Evolutionary conservation across 78 protist species (phyloP).

Genomic region (Emiliania huxleyi): DNA sequence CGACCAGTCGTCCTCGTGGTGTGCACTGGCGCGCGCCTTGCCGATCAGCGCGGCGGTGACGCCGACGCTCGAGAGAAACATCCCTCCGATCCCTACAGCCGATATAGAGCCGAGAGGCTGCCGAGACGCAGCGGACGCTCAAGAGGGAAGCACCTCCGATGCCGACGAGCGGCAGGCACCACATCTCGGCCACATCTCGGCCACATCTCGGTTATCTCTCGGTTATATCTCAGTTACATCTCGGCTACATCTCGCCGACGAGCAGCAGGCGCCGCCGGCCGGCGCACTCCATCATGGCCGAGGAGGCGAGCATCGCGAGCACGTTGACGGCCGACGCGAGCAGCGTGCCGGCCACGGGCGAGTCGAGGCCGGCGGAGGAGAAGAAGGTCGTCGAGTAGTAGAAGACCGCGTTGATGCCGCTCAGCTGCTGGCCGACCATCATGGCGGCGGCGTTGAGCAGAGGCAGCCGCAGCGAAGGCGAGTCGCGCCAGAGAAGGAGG

Average conservation of each 20-base stretch:
- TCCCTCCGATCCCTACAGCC: not conserved
- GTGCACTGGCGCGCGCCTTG: too few relatives aligned
- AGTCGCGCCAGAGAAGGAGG: not conserved
- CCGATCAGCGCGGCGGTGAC: not conserved
- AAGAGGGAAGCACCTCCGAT: too few relatives aligned
- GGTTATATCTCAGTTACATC: too few relatives aligned
- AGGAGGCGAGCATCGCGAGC: not conserved
- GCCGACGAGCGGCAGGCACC: too few relatives aligned
- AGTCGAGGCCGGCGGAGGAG: not conserved
- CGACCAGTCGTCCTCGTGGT: too few relatives aligned
- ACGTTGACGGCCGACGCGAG: not conserved
- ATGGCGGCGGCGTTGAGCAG: not conserved
- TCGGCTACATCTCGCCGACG: too few relatives aligned
- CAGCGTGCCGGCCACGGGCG: not conserved
- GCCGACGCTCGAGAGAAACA: not conserved
- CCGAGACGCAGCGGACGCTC: too few relatives aligned
- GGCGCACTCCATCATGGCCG: not conserved
- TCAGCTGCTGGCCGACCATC: not conserved
- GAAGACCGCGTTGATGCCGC: conserved; percentile 5
- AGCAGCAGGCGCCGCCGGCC: not conserved
- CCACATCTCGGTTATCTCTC: too few relatives aligned
- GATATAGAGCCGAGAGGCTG: too few relatives aligned
- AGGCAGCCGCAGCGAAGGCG: not conserved
- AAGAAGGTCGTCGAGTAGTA: not conserved
- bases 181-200: too few relatives aligned